Percentiles rank a stretch among this genome's conserved stretches.
Conservation (phyloP, 108 stramenopile genomes). For the Craspedostauros australis region DNA sequence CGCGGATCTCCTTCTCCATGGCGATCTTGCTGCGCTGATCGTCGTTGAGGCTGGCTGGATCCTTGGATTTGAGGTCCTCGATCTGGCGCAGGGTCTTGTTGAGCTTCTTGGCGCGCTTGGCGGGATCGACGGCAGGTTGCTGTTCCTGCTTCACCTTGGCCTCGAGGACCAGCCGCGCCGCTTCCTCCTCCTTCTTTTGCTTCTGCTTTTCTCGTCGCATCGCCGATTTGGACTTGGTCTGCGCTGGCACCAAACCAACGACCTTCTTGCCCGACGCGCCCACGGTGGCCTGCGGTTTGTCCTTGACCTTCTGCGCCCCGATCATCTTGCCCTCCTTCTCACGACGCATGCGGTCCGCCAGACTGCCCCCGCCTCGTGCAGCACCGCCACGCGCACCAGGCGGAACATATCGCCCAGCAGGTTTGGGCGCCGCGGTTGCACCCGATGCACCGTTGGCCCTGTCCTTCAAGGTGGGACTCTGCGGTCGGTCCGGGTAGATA, state of each 20-base stretch:
- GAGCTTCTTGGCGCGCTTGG: slow-evolving; percentile 70
- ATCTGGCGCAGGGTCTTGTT: slow-evolving; percentile 82
- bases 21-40: slow-evolving; percentile 76
- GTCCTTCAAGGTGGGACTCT: slow-evolving; percentile 57
- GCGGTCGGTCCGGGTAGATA: slow-evolving; percentile 83
- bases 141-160: slow-evolving; percentile 29
- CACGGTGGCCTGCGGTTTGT: slow-evolving; percentile 23
- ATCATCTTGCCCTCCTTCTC: slow-evolving; percentile 73
- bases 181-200: slow-evolving; percentile 46
- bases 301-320: slow-evolving; percentile 32
- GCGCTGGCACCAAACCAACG: slow-evolving; percentile 37
- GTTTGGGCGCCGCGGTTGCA: slow-evolving; percentile 33
- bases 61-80: slow-evolving; percentile 75
- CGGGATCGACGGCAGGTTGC: slow-evolving; percentile 50
- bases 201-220: slow-evolving; percentile 62
- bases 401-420: slow-evolving; percentile 60
- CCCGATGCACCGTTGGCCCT: slow-evolving; percentile 17
- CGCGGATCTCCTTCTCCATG: slow-evolving; percentile 45
- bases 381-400: slow-evolving; percentile 56
- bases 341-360: slow-evolving; percentile 75
- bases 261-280: slow-evolving; percentile 41
- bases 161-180: slow-evolving; percentile 36
- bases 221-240: slow-evolving; percentile 74
- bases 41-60: slow-evolving; percentile 60
- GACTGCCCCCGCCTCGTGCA: slow-evolving; percentile 40